A percentile compares a stretch with the other conserved stretches of the same genome.
Conservation (phyloP, 2,329 filamentous ascomycete genomes). For the Parasarocladium wereldwijsianum region DNA sequence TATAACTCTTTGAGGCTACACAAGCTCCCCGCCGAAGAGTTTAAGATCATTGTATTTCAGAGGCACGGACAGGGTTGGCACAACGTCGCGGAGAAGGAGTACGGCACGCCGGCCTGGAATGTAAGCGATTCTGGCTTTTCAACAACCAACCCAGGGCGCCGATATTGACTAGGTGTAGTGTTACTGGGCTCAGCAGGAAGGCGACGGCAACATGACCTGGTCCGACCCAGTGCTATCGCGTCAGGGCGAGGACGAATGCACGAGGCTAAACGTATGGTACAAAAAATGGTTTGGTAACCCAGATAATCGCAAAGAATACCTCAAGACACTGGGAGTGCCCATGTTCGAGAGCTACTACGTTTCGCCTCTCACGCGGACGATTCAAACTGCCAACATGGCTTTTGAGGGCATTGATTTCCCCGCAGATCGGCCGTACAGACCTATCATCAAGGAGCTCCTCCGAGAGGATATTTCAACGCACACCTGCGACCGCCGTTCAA, state of each 20-base stretch:
- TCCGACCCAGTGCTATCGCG: constrained; percentile 47
- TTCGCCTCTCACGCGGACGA: constrained; percentile 47
- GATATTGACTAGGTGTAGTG: constrained; percentile 21
- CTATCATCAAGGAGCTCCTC: constrained; percentile 48
- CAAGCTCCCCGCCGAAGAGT: constrained; percentile 30
- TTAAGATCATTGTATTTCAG: constrained; percentile 54
- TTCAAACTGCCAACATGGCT: constrained; percentile 46
- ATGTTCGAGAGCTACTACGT: constrained; percentile 50
- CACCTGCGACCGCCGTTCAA: constrained; percentile 50
- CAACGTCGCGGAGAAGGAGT: constrained; percentile 48
- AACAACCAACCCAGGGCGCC: fast-evolving
- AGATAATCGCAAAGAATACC: too few species aligned
- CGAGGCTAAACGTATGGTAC: constrained; percentile 45
- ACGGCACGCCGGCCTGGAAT: constrained; percentile 56
- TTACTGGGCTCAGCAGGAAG: constrained; percentile 51
- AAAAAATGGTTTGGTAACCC: constrained; percentile 28
- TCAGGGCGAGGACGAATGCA: constrained; percentile 40
- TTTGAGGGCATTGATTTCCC: constrained; percentile 41
- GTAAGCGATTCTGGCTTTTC: constrained; percentile 20
- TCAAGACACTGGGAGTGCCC: constrained; percentile 39
- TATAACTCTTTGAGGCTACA: constrained; percentile 12
- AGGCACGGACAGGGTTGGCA: constrained; percentile 57
- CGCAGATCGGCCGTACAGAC: constrained; percentile 33
- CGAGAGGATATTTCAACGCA: constrained; percentile 53
- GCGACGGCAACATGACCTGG: constrained; percentile 49